phyloP scores from a whole-genome alignment of 495 filamentous ascomycete genomes.

The Xylaria curta region DNA sequence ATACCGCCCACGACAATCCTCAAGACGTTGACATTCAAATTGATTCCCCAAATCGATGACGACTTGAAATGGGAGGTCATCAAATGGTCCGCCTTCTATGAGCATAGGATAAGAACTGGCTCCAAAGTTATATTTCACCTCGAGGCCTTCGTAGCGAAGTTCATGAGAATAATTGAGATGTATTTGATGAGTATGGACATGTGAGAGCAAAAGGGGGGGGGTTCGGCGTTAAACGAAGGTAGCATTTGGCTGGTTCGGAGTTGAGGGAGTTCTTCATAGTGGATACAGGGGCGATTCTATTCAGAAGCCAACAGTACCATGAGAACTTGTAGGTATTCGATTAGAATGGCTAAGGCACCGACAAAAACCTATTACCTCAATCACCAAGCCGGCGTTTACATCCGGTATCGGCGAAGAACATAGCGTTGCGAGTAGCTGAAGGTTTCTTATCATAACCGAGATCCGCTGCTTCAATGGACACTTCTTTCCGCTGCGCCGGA shows the following conservation, averaged over 20 bases:
- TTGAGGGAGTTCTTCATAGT: constrained; percentile 21
- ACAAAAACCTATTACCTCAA: too few species aligned
- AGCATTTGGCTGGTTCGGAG: constrained; percentile 11
- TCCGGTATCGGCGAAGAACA: constrained; percentile 22
- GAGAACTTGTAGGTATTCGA: background rate
- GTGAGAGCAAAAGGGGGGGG: constrained; percentile 32
- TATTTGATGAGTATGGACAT: constrained; percentile 90
- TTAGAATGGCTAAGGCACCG: background rate
- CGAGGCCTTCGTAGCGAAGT: constrained; percentile 97
- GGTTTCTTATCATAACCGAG: constrained; percentile 21
- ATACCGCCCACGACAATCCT: constrained; percentile 92
- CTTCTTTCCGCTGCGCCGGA: constrained; percentile 4
- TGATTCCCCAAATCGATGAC: constrained; percentile 86
- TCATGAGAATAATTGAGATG: constrained; percentile 94
- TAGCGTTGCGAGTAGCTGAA: background rate
- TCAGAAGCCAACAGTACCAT: background rate
- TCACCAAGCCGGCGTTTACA: background rate
- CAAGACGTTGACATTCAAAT: constrained; percentile 91
- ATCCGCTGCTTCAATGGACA: background rate
- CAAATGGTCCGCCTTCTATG: constrained; percentile 95
- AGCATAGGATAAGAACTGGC: constrained; percentile 88
- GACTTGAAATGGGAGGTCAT: constrained; percentile 89
- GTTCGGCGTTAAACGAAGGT: background rate
- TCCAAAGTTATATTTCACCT: constrained; percentile 97
- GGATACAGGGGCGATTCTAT: constrained; percentile 15